A percentile compares a stretch with the other conserved stretches of the same genome.
phyloP scores from a whole-genome alignment of 2,329 filamentous ascomycete species.

The Ophiostoma sp. region DNA sequence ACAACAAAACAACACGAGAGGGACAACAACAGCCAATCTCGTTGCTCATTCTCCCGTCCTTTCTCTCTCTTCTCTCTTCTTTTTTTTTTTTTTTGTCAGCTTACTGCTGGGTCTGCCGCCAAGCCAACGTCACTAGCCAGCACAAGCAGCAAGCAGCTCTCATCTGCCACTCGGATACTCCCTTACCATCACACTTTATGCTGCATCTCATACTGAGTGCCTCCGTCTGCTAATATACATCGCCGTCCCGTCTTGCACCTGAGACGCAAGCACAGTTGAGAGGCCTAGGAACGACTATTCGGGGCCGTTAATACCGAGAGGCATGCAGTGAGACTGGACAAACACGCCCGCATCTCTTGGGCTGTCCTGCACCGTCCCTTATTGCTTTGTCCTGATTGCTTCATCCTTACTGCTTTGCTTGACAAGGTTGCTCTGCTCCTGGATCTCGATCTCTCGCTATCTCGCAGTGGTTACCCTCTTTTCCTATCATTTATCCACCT shows the following conservation, averaged over 20 bases:
- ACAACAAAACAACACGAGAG: neutral
- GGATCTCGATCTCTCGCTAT: slow-evolving; percentile 13
- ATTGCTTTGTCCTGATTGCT: neutral
- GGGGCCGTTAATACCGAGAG: slow-evolving; percentile 23
- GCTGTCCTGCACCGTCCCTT: neutral
- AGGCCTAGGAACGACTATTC: slow-evolving; percentile 17
- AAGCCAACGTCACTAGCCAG: slow-evolving; percentile 2
- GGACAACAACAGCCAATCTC: neutral
- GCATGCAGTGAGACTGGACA: slow-evolving; percentile 27
- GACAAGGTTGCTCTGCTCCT: neutral
- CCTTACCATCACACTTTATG: neutral
- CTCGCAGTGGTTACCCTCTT: slow-evolving; percentile 6
- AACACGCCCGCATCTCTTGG: slow-evolving; percentile 15
- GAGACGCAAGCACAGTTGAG: slow-evolving; percentile 8
- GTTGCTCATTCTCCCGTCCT: neutral
- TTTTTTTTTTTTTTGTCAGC: neutral
- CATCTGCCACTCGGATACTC: neutral
- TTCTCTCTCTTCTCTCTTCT: neutral
- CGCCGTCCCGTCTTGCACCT: neutral
- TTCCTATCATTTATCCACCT: neutral
- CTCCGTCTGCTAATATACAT: neutral
- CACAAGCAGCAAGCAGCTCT: neutral
- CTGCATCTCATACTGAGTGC: neutral
- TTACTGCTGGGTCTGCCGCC: neutral
- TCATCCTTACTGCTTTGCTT: neutral